These are phyloP conservation scores for Luffa acutangula DNA, from an alignment of 306 rosid genomes.

Conservation along the genomic window DNA sequence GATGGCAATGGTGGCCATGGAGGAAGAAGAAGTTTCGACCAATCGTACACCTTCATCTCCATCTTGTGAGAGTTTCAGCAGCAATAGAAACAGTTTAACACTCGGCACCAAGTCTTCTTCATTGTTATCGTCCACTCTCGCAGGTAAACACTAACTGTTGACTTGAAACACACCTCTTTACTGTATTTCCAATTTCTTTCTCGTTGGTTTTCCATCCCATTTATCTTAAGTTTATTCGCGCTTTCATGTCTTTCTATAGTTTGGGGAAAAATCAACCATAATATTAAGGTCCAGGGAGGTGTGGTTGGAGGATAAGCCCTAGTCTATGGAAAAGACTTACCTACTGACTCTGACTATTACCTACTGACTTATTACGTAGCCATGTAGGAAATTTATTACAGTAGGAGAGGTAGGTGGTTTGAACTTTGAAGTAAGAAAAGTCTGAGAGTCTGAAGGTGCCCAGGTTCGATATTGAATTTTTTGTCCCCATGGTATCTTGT, in stretches of 20 bases:
- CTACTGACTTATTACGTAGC: neutral
- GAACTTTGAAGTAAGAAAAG: neutral
- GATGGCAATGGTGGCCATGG: neutral
- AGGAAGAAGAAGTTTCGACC: neutral
- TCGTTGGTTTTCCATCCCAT: neutral
- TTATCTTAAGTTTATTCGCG: neutral
- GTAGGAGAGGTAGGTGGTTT: neutral
- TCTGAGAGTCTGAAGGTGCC: neutral
- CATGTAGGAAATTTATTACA: neutral
- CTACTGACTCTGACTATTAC: neutral
- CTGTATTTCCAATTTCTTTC: neutral
- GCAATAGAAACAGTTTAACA: slow-evolving; percentile 11
- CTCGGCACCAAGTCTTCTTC: slow-evolving; percentile 25
- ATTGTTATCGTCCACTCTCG: slow-evolving; percentile 32
- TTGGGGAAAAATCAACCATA: neutral
- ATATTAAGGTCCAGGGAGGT: neutral
- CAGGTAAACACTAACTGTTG: slow-evolving; percentile 34
- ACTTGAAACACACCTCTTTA: neutral
- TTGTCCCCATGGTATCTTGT: neutral
- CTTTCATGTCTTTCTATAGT: neutral
- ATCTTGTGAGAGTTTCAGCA: slow-evolving; percentile 7
- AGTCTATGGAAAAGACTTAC: neutral
- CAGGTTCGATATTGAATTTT: neutral
- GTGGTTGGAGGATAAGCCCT: neutral
- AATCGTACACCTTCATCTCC: neutral